Evolutionary conservation across 2,329 filamentous ascomycete species (phyloP).

Genomic region (Sporothrix brasiliensis): DNA sequence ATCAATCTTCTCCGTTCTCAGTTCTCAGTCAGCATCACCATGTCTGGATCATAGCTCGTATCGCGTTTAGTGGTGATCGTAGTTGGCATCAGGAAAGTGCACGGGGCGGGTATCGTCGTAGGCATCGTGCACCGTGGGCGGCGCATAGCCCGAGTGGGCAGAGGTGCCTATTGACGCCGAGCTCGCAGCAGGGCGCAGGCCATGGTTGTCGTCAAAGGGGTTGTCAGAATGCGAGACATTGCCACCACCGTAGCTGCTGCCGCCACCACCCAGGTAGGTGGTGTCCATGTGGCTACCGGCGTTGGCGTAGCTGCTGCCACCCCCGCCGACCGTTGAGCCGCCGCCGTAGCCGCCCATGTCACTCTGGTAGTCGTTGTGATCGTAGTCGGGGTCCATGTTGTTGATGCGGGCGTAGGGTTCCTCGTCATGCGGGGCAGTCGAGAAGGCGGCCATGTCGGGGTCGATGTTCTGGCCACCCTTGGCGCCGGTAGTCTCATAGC

Average conservation of each 20-base stretch:
- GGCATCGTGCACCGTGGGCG: constrained; percentile 48
- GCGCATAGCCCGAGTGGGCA: constrained; percentile 44
- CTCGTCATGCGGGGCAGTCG: constrained; percentile 67
- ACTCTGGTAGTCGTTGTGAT: constrained; percentile 38
- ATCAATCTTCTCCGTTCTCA: neutral
- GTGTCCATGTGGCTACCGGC: constrained; percentile 50
- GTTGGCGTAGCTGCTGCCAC: constrained; percentile 27
- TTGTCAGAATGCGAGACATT: constrained; percentile 36
- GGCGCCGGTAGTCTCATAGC: constrained; percentile 56
- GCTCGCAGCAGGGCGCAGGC: constrained; percentile 36
- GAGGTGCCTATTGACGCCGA: constrained; percentile 32
- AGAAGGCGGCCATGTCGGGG: constrained; percentile 70
- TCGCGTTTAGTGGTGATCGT: constrained; percentile 51
- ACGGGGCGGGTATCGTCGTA: constrained; percentile 53
- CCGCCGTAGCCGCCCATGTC: constrained; percentile 32
- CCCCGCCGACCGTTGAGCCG: constrained; percentile 25
- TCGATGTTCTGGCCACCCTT: constrained; percentile 57
- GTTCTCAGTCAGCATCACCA: no score
- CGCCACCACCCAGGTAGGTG: constrained; percentile 26
- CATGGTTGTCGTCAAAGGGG: constrained; percentile 54
- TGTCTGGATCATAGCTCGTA: neutral
- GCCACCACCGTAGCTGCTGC: constrained; percentile 37
- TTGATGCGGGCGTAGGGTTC: constrained; percentile 65
- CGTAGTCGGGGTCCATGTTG: constrained; percentile 56
- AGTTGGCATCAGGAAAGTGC: constrained; percentile 61